Percentiles rank a stretch among this genome's conserved stretches.
Evolutionary conservation across 2,329 filamentous ascomycete species (phyloP).

Genomic region (Neonectria punicea): DNA sequence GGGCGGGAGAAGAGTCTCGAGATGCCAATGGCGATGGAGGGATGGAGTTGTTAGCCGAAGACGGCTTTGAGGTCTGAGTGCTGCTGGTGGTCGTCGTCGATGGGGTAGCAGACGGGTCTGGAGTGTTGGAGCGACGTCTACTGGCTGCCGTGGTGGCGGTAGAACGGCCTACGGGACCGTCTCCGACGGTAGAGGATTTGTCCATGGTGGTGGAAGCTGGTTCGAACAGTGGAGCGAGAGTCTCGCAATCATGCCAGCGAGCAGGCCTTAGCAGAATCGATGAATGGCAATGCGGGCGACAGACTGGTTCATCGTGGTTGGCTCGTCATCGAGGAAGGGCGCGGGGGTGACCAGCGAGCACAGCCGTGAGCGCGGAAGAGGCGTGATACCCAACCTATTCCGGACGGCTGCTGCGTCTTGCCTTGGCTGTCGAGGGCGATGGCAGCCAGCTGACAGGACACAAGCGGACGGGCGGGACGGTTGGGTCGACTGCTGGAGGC

Average conservation of each 20-base stretch:
- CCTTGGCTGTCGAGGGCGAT: constrained; percentile 31
- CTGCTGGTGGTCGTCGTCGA: constrained; percentile 38
- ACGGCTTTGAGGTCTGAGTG: constrained; percentile 49
- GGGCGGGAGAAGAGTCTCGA: constrained; percentile 60
- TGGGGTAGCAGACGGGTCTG: constrained; percentile 37
- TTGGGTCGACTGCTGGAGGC: constrained; percentile 32
- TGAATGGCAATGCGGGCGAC: constrained; percentile 42
- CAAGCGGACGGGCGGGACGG: constrained; percentile 38
- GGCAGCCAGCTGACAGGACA: constrained; percentile 40
- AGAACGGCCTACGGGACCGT: constrained; percentile 38
- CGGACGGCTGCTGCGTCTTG: constrained; percentile 37
- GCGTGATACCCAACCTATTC: constrained; percentile 44
- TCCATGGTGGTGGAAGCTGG: constrained; percentile 47
- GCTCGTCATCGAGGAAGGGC: constrained; percentile 45
- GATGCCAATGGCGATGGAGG: constrained; percentile 52
- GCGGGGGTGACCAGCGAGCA: constrained; percentile 33
- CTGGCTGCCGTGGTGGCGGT: constrained; percentile 31
- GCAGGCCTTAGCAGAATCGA: constrained; percentile 45
- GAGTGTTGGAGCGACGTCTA: constrained; percentile 37
- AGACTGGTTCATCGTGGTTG: constrained; percentile 50
- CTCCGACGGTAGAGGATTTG: constrained; percentile 45
- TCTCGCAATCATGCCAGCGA: constrained; percentile 48
- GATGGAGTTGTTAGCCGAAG: constrained; percentile 51
- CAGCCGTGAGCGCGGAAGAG: constrained; percentile 32
- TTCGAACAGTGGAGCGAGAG: constrained; percentile 43